A percentile compares a stretch with the other conserved stretches of the same genome.
Evolutionary conservation across 129 eudicot species (phyloP).

Genomic region (Flaveria sonorensis): DNA sequence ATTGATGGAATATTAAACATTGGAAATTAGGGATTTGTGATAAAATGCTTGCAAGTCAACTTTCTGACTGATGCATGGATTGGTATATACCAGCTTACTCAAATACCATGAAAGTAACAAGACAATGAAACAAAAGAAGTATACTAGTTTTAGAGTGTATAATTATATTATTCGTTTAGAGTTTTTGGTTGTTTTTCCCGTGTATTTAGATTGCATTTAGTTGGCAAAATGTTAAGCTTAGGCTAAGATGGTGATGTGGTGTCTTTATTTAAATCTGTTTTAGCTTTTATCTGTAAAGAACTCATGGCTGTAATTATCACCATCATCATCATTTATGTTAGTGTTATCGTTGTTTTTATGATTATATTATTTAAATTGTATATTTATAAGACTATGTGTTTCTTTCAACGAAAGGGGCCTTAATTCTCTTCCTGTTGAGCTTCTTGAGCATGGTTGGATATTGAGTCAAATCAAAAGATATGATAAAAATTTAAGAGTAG

Average conservation of each 20-base stretch:
- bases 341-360: background rate
- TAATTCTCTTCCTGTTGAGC: background rate
- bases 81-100: background rate
- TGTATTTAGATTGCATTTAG: constrained; percentile 5
- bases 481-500: background rate
- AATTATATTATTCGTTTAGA: too few relatives aligned
- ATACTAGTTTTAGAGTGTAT: constrained; percentile 10
- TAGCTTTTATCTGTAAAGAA: background rate
- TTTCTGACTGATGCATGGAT: constrained; percentile 2
- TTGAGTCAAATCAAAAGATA: background rate
- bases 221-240: background rate
- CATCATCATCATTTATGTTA: background rate
- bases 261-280: background rate
- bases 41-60: constrained; percentile 1
- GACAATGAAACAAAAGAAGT: background rate
- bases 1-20: background rate
- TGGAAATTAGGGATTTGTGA: constrained; percentile 12
- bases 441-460: background rate
- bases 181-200: background rate
- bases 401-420: background rate
- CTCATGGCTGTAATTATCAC: background rate
- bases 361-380: background rate
- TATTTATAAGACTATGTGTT: background rate
- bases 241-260: background rate
- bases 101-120: constrained; percentile 6